A percentile compares a stretch with the other conserved stretches of the same genome.
phyloP scores from a whole-genome alignment of 176 grass and related monocot genomes.

The Typha latifolia region DNA sequence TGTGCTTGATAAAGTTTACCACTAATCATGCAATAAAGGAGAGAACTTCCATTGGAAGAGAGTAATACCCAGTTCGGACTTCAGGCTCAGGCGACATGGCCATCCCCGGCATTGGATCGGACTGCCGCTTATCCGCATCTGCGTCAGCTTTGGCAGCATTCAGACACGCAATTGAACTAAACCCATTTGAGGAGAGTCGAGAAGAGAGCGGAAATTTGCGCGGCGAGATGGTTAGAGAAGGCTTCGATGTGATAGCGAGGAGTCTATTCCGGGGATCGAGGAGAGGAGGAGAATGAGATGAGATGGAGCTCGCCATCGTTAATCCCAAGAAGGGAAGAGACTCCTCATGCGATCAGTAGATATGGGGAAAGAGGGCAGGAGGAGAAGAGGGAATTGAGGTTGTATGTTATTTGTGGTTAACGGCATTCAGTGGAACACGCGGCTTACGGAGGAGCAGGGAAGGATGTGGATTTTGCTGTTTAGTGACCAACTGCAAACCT shows the following conservation, averaged over 20 bases:
- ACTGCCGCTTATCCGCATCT: conserved; percentile 21
- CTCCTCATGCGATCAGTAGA: neutral
- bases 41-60: neutral
- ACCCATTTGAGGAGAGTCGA: neutral
- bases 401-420: too few relatives aligned
- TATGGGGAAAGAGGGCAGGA: neutral
- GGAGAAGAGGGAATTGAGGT: neutral
- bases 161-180: neutral
- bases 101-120: conserved; percentile 9
- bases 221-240: neutral
- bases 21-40: neutral
- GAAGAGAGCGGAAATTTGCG: neutral
- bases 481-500: too few relatives aligned
- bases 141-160: conserved; percentile 39
- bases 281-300: neutral
- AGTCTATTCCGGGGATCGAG: neutral
- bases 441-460: too few relatives aligned
- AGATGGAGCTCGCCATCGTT: neutral
- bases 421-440: too few relatives aligned
- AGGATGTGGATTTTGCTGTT: too few relatives aligned
- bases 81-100: conserved; percentile 4
- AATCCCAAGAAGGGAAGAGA: neutral
- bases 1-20: neutral
- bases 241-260: neutral
- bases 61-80: conserved; percentile 34